Base-by-base conservation (phyloP, 2,329 filamentous ascomycete genomes). In the Fonsecaea multimorphosa region DNA sequence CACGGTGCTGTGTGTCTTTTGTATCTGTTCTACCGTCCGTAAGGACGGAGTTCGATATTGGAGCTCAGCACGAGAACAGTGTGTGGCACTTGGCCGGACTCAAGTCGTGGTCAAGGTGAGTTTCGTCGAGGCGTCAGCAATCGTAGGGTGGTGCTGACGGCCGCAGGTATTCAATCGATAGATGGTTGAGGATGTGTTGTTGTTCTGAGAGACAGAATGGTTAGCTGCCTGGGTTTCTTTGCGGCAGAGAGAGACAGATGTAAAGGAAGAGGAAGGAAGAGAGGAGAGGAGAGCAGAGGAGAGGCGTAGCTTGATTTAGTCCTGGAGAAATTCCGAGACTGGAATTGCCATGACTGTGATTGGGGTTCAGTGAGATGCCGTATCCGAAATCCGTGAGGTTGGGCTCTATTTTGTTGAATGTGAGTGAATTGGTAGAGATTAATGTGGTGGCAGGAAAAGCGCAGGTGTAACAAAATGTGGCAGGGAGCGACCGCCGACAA, bases 231-330 rank as follows among this genome's bases (percentile, higher is more conserved):
- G 63, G 22, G 56, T 67, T 67, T 53, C 8, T 46, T 60, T 51
- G 31, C 34, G 46, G 44, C 46, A 60, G 58, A 60, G 27, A 24
- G 29, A 32, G 27, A 54, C 52, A 54, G 52, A 54, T 31, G 58
- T 60, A 72, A 73, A 63, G 71, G 71, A 72, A 71, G 70, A 70
- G 71, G 67, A 68, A 68, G 71, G 68, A 73, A 74, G 73, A 73
- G 73, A 70, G 67, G 71, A 69, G 29, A 8, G 8, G 29, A 31
- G 29, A n/a, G n/a, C n/a, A n/a, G 65, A 68, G 70, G n/a, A 75
- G 74, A 74, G 75, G 75, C 75, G 76, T 78, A 79, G 75, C 75
- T 77, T 71, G 70, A 68, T 65, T 68, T 71, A 70, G 68, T 69
- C 51, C 56, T 65, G 60, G 55, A 36, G 64, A 64, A 64, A 64